Evolutionary conservation across 2,329 filamentous ascomycete species (phyloP).

Genomic region (Alternaria atra): DNA sequence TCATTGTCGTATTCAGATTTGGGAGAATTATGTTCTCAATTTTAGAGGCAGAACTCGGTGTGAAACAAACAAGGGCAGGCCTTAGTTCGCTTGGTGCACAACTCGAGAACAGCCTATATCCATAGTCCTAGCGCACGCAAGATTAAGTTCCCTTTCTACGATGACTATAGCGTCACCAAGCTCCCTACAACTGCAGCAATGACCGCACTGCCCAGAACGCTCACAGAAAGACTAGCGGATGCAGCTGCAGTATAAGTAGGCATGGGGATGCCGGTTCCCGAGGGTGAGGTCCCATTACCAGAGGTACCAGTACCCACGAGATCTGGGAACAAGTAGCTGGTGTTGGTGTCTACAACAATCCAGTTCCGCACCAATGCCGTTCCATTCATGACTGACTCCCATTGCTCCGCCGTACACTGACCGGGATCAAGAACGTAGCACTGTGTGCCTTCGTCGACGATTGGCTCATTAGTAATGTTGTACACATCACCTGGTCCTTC

Average conservation of each 20-base stretch:
- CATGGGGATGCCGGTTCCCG: not conserved
- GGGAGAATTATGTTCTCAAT: not conserved
- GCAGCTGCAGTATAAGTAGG: constrained; percentile 20
- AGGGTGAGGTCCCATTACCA: constrained; percentile 14
- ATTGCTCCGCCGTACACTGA: constrained; percentile 44
- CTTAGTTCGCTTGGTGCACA: not conserved
- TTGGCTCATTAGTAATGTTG: constrained; percentile 57
- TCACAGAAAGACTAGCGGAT: constrained; percentile 4
- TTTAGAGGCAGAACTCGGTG: not conserved
- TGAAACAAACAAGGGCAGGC: too few relatives aligned
- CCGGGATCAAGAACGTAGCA: constrained; percentile 45
- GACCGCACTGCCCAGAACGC: constrained; percentile 13
- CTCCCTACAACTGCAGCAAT: constrained; percentile 19
- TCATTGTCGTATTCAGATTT: not conserved
- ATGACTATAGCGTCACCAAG: constrained; percentile 17
- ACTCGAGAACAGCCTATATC: not conserved
- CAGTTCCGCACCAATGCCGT: constrained; percentile 44
- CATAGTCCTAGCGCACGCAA: not conserved
- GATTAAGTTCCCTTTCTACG: not conserved
- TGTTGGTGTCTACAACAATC: constrained; percentile 48
- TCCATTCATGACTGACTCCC: constrained; percentile 44
- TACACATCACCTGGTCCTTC: constrained; percentile 51
- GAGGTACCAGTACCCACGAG: constrained; percentile 25
- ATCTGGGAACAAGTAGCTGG: constrained; percentile 42
- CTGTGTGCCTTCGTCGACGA: constrained; percentile 50